Percentiles rank a stretch among this genome's conserved stretches.
Conservation (phyloP, 331 rosid genomes). For the Malus hybrid region DNA sequence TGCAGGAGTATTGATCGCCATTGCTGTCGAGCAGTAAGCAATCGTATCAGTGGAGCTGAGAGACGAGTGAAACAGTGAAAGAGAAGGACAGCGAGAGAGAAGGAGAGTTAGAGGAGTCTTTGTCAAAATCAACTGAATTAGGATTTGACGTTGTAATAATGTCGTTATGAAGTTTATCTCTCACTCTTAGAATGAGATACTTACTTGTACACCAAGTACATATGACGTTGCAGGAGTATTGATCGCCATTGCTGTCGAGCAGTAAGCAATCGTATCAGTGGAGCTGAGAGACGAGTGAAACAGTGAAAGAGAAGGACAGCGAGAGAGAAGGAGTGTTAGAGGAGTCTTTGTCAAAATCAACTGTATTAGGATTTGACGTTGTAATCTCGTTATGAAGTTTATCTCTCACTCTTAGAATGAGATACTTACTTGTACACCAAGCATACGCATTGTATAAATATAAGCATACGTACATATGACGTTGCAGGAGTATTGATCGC, state of each 20-base stretch:
- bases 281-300: slow-evolving; percentile 26
- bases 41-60: slow-evolving; percentile 41
- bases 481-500: slow-evolving; percentile 46
- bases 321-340: slow-evolving; percentile 2
- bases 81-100: not conserved
- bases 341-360: no score
- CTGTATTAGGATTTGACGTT: no score
- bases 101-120: not conserved
- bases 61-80: slow-evolving; percentile 12
- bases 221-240: slow-evolving; percentile 42
- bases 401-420: no score
- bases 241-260: slow-evolving; percentile 39
- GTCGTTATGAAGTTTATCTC: no score
- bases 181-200: no score
- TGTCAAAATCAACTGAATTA: no score
- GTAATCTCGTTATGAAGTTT: no score
- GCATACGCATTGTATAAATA: no score
- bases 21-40: slow-evolving; percentile 22
- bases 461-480: slow-evolving; percentile 22
- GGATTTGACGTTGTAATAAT: no score
- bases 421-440: no score
- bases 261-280: slow-evolving; percentile 28
- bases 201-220: slow-evolving; percentile 8
- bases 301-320: not conserved
- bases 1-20: slow-evolving; percentile 48